Conservation (phyloP, 2,329 filamentous ascomycete genomes). For the Polytolypa hystricis region DNA sequence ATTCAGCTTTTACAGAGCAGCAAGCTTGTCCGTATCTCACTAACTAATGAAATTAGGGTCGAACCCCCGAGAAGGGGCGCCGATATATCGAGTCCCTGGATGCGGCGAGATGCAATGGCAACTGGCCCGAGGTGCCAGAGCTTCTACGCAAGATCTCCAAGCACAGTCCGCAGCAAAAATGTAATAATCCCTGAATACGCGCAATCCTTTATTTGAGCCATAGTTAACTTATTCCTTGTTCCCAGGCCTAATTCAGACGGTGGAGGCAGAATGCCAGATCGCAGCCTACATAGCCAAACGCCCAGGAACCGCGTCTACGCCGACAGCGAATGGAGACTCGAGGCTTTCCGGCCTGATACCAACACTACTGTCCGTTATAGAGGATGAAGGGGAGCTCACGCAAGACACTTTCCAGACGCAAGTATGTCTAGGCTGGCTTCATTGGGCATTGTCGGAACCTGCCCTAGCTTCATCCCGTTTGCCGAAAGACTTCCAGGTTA, state of each 20-base stretch:
- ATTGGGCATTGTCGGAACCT: conserved; percentile 66
- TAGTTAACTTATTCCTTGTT: conserved; percentile 7
- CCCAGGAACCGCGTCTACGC: conserved; percentile 20
- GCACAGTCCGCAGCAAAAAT: conserved; percentile 74
- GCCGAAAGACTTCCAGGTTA: conserved; percentile 50
- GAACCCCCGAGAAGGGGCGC: conserved; percentile 57
- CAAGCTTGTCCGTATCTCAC: not conserved
- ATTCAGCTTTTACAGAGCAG: too few relatives aligned
- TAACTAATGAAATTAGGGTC: conserved; percentile 3
- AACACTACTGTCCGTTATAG: conserved; percentile 40
- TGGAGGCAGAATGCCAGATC: conserved; percentile 57
- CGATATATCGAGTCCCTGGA: conserved; percentile 77
- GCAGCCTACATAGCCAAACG: conserved; percentile 40
- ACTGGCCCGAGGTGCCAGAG: conserved; percentile 79
- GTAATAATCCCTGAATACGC: too few relatives aligned
- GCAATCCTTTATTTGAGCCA: too few relatives aligned
- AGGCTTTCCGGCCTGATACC: conserved; percentile 33
- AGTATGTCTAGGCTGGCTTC: conserved; percentile 73
- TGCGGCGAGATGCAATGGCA: conserved; percentile 73
- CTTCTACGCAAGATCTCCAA: conserved; percentile 88
- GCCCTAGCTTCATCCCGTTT: conserved; percentile 49
- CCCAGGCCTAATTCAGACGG: conserved; percentile 57
- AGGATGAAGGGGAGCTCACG: conserved; percentile 42
- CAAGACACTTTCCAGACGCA: conserved; percentile 63
- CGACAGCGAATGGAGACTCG: conserved; percentile 15